Conservation (phyloP, 108 stramenopile species). For the Nitzschia sp. region DNA sequence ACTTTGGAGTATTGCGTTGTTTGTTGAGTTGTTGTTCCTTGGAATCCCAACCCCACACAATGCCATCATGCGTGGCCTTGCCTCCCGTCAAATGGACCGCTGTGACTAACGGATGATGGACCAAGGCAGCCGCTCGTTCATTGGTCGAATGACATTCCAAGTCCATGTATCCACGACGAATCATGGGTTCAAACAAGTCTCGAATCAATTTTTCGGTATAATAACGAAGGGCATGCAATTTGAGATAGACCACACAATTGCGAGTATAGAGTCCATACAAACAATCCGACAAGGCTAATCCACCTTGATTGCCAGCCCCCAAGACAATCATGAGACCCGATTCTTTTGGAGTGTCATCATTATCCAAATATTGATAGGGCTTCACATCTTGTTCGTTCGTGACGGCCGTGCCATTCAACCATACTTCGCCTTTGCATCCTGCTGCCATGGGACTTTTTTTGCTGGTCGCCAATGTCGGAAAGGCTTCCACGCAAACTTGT, state of each 20-base stretch:
- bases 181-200: slow-evolving; percentile 27
- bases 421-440: slow-evolving; percentile 8
- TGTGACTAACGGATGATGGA: slow-evolving; percentile 22
- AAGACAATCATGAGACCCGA: slow-evolving; percentile 29
- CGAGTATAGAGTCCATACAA: slow-evolving; percentile 27
- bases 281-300: slow-evolving; percentile 27
- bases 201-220: not conserved
- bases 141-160: slow-evolving; percentile 16
- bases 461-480: too few relatives aligned
- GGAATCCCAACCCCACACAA: slow-evolving; percentile 26
- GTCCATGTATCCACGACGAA: slow-evolving; percentile 26
- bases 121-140: slow-evolving; percentile 24
- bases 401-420: slow-evolving; percentile 9
- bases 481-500: slow-evolving; percentile 17
- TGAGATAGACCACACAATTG: slow-evolving; percentile 22
- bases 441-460: not conserved
- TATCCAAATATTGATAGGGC: slow-evolving; percentile 8
- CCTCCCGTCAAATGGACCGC: slow-evolving; percentile 44
- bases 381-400: slow-evolving; percentile 8
- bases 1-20: slow-evolving; percentile 22
- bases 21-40: slow-evolving; percentile 26
- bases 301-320: slow-evolving; percentile 41
- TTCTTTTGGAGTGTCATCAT: not conserved
- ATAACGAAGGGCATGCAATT: slow-evolving; percentile 43
- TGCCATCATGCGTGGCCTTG: slow-evolving; percentile 32